Conservation (phyloP, 305 asterid species). For the Fraxinus greggii region DNA sequence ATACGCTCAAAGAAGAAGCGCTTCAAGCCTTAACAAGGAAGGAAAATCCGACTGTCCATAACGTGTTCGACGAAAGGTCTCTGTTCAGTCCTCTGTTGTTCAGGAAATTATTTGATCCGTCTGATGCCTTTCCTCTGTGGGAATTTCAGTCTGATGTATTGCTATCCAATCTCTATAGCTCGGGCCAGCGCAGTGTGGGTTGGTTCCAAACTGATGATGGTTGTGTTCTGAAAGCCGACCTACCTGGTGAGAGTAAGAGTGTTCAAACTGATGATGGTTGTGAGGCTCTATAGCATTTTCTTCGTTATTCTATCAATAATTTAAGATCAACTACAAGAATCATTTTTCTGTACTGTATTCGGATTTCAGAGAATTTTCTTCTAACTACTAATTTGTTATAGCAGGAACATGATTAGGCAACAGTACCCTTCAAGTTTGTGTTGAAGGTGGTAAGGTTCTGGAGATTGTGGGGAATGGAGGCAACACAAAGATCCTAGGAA, state of each 20-base stretch:
- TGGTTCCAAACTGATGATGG: constrained; percentile 58
- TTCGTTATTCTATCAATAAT: not conserved
- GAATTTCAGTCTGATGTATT: constrained; percentile 61
- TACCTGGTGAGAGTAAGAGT: constrained; percentile 44
- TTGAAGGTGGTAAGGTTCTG: constrained; percentile 56
- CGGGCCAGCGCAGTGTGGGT: constrained; percentile 41
- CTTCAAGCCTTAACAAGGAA: constrained; percentile 39
- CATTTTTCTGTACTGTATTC: not conserved
- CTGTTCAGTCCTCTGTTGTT: constrained; percentile 66
- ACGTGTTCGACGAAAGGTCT: constrained; percentile 48
- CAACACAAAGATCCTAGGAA: constrained; percentile 33
- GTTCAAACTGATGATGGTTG: too few species aligned
- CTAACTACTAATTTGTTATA: constrained; percentile 6
- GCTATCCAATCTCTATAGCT: constrained; percentile 31
- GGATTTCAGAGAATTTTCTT: not conserved
- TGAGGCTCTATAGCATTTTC: not conserved
- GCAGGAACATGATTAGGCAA: constrained; percentile 41
- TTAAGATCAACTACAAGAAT: not conserved
- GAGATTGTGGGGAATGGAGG: constrained; percentile 61
- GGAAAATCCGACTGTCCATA: constrained; percentile 35
- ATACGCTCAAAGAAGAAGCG: constrained; percentile 60
- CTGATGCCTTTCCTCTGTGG: constrained; percentile 87
- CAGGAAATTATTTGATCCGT: constrained; percentile 85
- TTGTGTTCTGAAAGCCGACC: constrained; percentile 52
- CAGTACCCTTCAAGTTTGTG: constrained; percentile 35